Evolutionary conservation across 2,329 filamentous ascomycete genomes (phyloP).

Genomic region (Cercospora sojina): DNA sequence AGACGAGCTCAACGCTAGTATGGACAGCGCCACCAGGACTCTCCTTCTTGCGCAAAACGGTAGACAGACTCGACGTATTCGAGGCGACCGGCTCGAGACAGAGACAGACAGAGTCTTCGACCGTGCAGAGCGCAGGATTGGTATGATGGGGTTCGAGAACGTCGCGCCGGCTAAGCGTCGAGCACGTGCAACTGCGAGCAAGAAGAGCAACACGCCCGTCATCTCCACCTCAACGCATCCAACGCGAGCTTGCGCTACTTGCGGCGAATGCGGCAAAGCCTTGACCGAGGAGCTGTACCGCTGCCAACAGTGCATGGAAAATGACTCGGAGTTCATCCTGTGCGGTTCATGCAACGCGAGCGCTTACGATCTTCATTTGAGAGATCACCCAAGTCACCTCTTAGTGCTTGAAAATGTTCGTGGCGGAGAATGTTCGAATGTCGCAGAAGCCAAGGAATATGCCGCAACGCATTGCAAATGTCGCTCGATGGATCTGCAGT

Average conservation of each 20-base stretch:
- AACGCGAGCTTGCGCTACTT: not conserved
- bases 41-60: constrained; percentile 7
- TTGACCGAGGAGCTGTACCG: not conserved
- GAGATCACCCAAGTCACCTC: not conserved
- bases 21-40: constrained; percentile 1
- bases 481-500: not conserved
- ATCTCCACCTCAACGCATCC: not conserved
- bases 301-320: not conserved
- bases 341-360: constrained; percentile 4
- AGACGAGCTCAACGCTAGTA: not conserved
- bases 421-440: not conserved
- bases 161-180: not conserved
- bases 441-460: not conserved
- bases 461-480: constrained; percentile 16
- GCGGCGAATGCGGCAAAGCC: not conserved
- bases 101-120: not conserved
- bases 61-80: constrained; percentile 4
- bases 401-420: not conserved
- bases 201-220: not conserved
- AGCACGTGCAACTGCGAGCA: not conserved
- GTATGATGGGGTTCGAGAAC: not conserved
- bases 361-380: not conserved
- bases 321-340: not conserved
- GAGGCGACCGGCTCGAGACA: constrained; percentile 6
- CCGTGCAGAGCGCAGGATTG: not conserved